These are phyloP conservation scores for Rhizoctonia solani DNA, from an alignment of 1,284 basidiomycete genomes.

Conservation along the genomic window DNA sequence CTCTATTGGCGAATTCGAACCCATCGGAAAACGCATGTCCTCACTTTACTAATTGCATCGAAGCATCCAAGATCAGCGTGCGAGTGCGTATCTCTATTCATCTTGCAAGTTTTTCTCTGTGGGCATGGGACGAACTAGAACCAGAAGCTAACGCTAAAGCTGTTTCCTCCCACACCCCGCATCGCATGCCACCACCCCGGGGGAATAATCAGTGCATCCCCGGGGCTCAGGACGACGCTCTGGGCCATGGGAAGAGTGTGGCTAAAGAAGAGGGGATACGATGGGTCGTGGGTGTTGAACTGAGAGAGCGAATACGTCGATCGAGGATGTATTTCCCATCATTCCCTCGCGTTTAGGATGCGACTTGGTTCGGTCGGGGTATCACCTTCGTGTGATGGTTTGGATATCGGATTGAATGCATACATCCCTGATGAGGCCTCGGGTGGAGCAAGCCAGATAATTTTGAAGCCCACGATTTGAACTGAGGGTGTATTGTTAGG, in stretches of 20 bases:
- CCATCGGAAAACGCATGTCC: no score
- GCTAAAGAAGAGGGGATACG: conserved; percentile 23
- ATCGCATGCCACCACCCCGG: conserved; percentile 94
- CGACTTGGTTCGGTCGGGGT: conserved; percentile 43
- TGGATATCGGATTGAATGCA: conserved; percentile 47
- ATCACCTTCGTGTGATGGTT: conserved; percentile 32
- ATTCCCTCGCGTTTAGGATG: conserved; percentile 17
- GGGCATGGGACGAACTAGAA: no score
- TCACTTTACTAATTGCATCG: no score
- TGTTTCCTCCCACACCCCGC: conserved; percentile 62
- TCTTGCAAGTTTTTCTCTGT: no score
- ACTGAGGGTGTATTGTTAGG: conserved; percentile 51
- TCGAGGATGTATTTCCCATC: conserved; percentile 65
- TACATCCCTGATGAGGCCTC: conserved; percentile 57
- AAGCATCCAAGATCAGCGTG: no score
- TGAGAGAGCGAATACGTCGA: conserved; percentile 64
- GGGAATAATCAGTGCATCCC: conserved; percentile 86
- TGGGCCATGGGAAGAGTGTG: conserved; percentile 67
- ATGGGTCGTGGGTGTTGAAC: not conserved
- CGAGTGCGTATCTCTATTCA: no score
- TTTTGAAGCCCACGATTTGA: conserved; percentile 87
- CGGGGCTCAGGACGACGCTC: conserved; percentile 69
- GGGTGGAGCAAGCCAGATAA: conserved; percentile 91
- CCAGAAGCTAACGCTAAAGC: conserved; percentile 30
- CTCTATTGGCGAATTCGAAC: no score